Evolutionary conservation across 257 asterid species (phyloP).

Genomic region (Cinchona pubescens): DNA sequence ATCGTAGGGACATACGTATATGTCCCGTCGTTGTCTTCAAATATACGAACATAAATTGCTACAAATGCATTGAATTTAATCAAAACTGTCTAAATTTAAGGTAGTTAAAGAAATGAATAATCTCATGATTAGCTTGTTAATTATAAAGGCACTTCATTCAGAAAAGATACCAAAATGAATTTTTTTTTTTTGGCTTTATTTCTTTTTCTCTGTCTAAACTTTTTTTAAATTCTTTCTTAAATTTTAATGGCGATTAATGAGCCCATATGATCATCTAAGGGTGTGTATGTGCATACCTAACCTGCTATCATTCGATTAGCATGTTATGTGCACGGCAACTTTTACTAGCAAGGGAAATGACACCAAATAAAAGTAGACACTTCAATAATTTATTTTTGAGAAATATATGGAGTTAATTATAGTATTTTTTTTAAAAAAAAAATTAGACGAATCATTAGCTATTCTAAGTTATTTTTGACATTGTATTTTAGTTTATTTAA

Average conservation of each 20-base stretch:
- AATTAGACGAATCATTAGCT: neutral
- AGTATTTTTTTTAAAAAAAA: too few relatives aligned
- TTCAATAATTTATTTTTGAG: neutral
- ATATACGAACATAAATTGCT: conserved; percentile 17
- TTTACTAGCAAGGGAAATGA: conserved; percentile 4
- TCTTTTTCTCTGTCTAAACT: neutral
- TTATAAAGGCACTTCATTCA: conserved; percentile 23
- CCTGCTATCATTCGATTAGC: conserved; percentile 57
- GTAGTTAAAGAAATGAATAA: conserved; percentile 36
- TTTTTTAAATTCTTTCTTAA: neutral
- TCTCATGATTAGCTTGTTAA: conserved; percentile 43
- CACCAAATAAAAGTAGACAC: neutral
- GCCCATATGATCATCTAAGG: too few relatives aligned
- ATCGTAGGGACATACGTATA: conserved; percentile 15
- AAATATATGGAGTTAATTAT: neutral
- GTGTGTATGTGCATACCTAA: conserved; percentile 73
- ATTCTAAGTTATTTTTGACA: neutral
- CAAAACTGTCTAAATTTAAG: conserved; percentile 22
- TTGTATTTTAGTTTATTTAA: neutral
- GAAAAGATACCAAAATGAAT: conserved; percentile 19
- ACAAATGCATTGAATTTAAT: conserved; percentile 3
- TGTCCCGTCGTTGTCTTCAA: conserved; percentile 32
- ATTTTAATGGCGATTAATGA: conserved; percentile 17
- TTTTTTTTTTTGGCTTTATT: neutral
- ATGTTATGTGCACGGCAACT: conserved; percentile 33